Percentiles rank a stretch among this genome's conserved stretches.
phyloP scores from a whole-genome alignment of 495 filamentous ascomycete genomes.

The Hyaloscypha bicolor region DNA sequence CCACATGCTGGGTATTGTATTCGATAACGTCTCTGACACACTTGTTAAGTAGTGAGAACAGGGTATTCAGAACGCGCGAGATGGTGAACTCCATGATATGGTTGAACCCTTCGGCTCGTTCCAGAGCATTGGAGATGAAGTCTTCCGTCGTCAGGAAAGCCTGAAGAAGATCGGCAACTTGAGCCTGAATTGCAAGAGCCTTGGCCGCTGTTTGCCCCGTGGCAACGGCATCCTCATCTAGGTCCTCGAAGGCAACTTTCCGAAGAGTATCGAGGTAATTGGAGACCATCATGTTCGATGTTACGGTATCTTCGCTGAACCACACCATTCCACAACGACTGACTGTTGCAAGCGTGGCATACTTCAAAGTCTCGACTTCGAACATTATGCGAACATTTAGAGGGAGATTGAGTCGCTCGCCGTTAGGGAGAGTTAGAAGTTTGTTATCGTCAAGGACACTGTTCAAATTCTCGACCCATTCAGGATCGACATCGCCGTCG shows the following conservation, averaged over 20 bases:
- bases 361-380: conserved; percentile 97
- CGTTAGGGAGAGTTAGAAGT: conserved; percentile 92
- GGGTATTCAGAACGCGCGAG: conserved; percentile 84
- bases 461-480: conserved; percentile 99
- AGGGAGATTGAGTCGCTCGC: conserved; percentile 92
- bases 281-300: conserved; percentile 84
- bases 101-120: conserved; percentile 72
- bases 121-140: conserved; percentile 75
- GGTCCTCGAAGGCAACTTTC: conserved; percentile 82
- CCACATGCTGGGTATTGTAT: conserved; percentile 90
- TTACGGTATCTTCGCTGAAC: conserved; percentile 98
- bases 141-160: conserved; percentile 74
- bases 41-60: conserved; percentile 96
- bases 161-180: conserved; percentile 76
- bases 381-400: conserved; percentile 99
- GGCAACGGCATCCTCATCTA: conserved; percentile 86
- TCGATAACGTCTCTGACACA: conserved; percentile 87
- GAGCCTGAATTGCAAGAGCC: conserved; percentile 71
- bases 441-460: conserved; percentile 99
- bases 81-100: conserved; percentile 99
- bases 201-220: conserved; percentile 79
- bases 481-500: conserved; percentile 97
- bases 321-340: conserved; percentile 99
- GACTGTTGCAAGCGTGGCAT: conserved; percentile 95
- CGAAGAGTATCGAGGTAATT: conserved; percentile 87